Percentiles rank a stretch among this genome's conserved stretches.
phyloP scores from a whole-genome alignment of 2,329 filamentous ascomycete genomes.

The Aspergillus tubingensis region DNA sequence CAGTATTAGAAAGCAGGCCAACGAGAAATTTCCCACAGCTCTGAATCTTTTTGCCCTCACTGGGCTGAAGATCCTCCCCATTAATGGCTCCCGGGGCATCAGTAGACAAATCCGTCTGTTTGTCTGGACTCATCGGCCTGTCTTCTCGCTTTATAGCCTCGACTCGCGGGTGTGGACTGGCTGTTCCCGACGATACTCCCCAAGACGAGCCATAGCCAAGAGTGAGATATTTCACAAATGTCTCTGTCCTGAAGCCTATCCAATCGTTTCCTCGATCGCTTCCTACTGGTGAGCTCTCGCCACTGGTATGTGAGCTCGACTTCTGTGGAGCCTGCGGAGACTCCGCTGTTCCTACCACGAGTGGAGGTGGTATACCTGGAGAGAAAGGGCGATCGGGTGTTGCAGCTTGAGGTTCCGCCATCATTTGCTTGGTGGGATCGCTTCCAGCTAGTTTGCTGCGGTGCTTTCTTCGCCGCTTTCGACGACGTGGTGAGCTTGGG shows the following conservation, averaged over 20 bases:
- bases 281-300: conserved; percentile 19
- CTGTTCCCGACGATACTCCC: conserved; percentile 41
- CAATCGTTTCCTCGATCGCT: conserved; percentile 29
- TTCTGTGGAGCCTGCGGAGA: conserved; percentile 22
- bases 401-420: conserved; percentile 13
- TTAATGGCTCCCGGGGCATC: not conserved
- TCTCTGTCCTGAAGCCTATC: conserved; percentile 43
- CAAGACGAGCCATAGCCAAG: conserved; percentile 53
- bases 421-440: conserved; percentile 9
- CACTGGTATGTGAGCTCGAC: conserved; percentile 17
- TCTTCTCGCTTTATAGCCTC: conserved; percentile 28
- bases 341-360: conserved; percentile 33
- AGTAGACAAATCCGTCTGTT: conserved; percentile 1
- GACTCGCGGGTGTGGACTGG: conserved; percentile 28
- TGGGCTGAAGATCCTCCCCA: conserved; percentile 6
- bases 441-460: conserved; percentile 23
- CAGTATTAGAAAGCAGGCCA: conserved; percentile 46
- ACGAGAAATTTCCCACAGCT: conserved; percentile 44
- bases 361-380: conserved; percentile 48
- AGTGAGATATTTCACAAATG: conserved; percentile 52
- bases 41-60: conserved; percentile 21
- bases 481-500: conserved; percentile 65
- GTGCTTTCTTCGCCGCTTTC: conserved; percentile 37
- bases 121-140: not conserved
- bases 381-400: conserved; percentile 30